Percentiles rank a stretch among this genome's conserved stretches.
These are phyloP conservation scores for Scleroderma bovista DNA, from an alignment of 768 basidiomycete species.

Conservation along the genomic window DNA sequence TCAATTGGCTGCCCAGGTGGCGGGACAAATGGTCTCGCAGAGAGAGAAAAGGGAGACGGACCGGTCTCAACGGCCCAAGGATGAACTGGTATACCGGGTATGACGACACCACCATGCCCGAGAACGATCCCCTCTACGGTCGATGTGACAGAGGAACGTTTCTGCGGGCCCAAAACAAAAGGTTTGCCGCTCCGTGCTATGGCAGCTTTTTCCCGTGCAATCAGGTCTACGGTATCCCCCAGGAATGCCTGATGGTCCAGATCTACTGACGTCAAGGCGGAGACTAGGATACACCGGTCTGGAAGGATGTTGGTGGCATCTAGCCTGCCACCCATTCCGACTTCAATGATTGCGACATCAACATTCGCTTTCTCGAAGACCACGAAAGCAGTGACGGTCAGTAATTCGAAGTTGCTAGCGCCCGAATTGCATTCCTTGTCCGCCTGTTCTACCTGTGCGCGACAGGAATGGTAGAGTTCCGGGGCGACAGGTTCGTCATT, in stretches of 20 bases:
- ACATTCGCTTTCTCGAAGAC: constrained; percentile 66
- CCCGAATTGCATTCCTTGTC: constrained; percentile 39
- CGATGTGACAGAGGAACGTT: constrained; percentile 40
- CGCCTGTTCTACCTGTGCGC: constrained; percentile 42
- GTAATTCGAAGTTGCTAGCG: constrained; percentile 76
- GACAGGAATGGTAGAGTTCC: constrained; percentile 42
- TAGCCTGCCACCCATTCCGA: constrained; percentile 87
- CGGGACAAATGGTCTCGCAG: constrained; percentile 19
- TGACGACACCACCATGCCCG: constrained; percentile 37
- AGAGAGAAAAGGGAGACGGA: constrained; percentile 28
- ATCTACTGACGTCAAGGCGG: constrained; percentile 83
- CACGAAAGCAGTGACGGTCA: constrained; percentile 74
- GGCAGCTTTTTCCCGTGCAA: constrained; percentile 77
- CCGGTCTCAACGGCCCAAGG: constrained; percentile 30
- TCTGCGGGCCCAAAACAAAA: constrained; percentile 66
- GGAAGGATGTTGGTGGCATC: constrained; percentile 94
- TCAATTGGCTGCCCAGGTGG: constrained; percentile 41
- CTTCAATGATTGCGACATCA: constrained; percentile 85
- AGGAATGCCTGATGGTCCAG: constrained; percentile 92
- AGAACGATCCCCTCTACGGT: constrained; percentile 41
- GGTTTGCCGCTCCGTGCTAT: constrained; percentile 63
- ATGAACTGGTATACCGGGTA: constrained; percentile 30
- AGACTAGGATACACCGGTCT: constrained; percentile 60
- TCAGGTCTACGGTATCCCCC: constrained; percentile 66
- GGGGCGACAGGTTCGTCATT: constrained; percentile 48